Percentiles rank a stretch among this genome's conserved stretches.
Evolutionary conservation across 2,329 filamentous ascomycete species (phyloP).

Genomic region (Fusarium falciforme): DNA sequence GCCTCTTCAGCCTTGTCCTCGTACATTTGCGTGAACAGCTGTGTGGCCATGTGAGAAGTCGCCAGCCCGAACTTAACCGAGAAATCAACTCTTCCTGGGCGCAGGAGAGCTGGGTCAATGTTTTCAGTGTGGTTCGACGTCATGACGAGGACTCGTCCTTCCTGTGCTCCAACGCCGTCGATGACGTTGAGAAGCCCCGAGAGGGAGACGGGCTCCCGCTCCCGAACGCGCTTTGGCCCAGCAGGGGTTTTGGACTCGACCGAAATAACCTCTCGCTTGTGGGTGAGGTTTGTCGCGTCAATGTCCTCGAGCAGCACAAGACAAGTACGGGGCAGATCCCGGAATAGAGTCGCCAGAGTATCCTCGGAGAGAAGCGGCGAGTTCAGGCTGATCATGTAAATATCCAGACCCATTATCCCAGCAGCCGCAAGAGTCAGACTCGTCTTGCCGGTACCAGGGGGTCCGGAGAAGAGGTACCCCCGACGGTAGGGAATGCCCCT

Average conservation of each 20-base stretch:
- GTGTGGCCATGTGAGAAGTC: neutral
- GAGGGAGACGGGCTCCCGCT: constrained; percentile 48
- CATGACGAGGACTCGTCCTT: constrained; percentile 77
- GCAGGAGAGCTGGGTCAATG: constrained; percentile 20
- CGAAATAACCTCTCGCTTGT: constrained; percentile 9
- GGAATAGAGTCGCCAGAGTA: constrained; percentile 16
- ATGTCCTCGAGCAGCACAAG: constrained; percentile 32
- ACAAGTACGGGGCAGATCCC: constrained; percentile 6
- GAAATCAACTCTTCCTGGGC: constrained; percentile 20
- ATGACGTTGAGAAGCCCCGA: constrained; percentile 76
- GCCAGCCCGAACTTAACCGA: constrained; percentile 21
- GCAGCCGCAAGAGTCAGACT: constrained; percentile 30
- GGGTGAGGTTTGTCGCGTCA: constrained; percentile 15
- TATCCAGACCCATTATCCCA: constrained; percentile 26
- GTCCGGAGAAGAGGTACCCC: constrained; percentile 35
- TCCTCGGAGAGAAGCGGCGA: constrained; percentile 21
- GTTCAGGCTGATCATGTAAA: constrained; percentile 29
- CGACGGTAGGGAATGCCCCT: constrained; percentile 36
- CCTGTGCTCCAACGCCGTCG: constrained; percentile 74
- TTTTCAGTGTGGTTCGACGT: constrained; percentile 67
- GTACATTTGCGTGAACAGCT: constrained; percentile 26
- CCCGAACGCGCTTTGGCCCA: neutral
- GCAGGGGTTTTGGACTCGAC: neutral
- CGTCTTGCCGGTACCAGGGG: constrained; percentile 36
- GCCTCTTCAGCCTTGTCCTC: neutral